These are phyloP conservation scores for Colletotrichum noveboracense DNA, from an alignment of 2,329 filamentous ascomycete genomes.

Conservation along the genomic window DNA sequence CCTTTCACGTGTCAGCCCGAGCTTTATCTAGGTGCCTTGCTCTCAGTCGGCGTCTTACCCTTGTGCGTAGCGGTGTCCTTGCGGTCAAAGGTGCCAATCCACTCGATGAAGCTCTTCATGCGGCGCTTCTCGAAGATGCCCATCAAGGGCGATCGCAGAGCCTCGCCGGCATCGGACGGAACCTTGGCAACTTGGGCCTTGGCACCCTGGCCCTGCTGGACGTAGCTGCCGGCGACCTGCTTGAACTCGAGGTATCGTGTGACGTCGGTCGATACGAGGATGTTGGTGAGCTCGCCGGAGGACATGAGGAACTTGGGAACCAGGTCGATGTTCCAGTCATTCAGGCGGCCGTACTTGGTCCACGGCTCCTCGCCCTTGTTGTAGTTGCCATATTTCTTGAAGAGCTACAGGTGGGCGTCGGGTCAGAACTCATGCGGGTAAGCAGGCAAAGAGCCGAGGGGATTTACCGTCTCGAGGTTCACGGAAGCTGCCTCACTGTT, in stretches of 20 bases:
- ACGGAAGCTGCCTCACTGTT: conserved; percentile 90
- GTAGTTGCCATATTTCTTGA: conserved; percentile 94
- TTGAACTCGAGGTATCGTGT: conserved; percentile 91
- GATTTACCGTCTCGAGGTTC: conserved; percentile 85
- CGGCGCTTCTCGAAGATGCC: conserved; percentile 97
- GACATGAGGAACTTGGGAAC: conserved; percentile 99
- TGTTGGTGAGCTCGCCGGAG: conserved; percentile 97
- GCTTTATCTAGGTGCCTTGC: neutral
- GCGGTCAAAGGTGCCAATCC: conserved; percentile 85
- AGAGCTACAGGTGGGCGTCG: conserved; percentile 66
- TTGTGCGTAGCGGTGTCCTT: conserved; percentile 88
- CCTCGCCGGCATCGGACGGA: conserved; percentile 89
- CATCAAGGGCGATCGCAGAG: conserved; percentile 92
- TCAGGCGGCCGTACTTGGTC: conserved; percentile 95
- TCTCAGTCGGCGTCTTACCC: conserved; percentile 58
- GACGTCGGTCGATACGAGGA: conserved; percentile 94
- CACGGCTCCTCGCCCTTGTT: conserved; percentile 83
- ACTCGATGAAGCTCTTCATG: conserved; percentile 96
- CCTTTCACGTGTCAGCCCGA: conserved; percentile 52
- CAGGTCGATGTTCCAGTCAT: conserved; percentile 99
- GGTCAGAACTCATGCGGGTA: conserved; percentile 13
- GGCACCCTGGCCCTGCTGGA: conserved; percentile 82
- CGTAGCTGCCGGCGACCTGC: conserved; percentile 94
- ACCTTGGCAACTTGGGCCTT: conserved; percentile 97
- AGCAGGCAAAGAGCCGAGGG: conserved; percentile 30